A percentile compares a stretch with the other conserved stretches of the same genome.
Conservation (phyloP, 2,329 filamentous ascomycete genomes). For the Colletotrichum sp. region DNA sequence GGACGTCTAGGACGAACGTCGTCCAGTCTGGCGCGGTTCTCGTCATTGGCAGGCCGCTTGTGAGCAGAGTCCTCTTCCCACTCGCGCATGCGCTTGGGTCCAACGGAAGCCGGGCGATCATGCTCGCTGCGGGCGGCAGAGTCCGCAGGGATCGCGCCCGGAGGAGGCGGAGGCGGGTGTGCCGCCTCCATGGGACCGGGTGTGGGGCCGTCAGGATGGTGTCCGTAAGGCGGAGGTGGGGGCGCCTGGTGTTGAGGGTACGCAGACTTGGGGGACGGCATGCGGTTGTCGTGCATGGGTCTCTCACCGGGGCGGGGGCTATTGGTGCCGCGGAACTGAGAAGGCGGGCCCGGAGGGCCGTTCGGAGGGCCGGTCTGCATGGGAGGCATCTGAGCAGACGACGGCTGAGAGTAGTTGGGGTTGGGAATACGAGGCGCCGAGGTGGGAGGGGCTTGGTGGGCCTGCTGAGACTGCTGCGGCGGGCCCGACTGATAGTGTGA, state of each 20-base stretch:
- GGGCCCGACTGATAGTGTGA: slow-evolving; percentile 54
- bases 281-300: slow-evolving; percentile 81
- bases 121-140: slow-evolving; percentile 63
- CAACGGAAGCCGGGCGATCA: slow-evolving; percentile 81
- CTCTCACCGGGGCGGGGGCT: slow-evolving; percentile 87
- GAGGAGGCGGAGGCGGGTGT: slow-evolving; percentile 59
- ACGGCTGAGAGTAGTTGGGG: slow-evolving; percentile 61
- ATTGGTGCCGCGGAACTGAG: slow-evolving; percentile 73
- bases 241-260: slow-evolving; percentile 77
- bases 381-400: slow-evolving; percentile 40
- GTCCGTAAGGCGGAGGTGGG: slow-evolving; percentile 61
- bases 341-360: slow-evolving; percentile 59
- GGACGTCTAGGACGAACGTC: slow-evolving; percentile 81
- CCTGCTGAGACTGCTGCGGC: slow-evolving; percentile 54
- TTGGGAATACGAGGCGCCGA: slow-evolving; percentile 62
- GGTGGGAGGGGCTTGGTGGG: slow-evolving; percentile 41
- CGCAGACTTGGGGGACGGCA: slow-evolving; percentile 88
- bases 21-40: slow-evolving; percentile 84
- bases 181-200: slow-evolving; percentile 65
- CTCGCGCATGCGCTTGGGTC: slow-evolving; percentile 84
- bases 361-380: slow-evolving; percentile 40
- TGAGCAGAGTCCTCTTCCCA: slow-evolving; percentile 84
- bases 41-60: slow-evolving; percentile 90
- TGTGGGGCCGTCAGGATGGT: slow-evolving; percentile 68
- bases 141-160: slow-evolving; percentile 65